These are phyloP conservation scores for Nicotiana benthamiana DNA, from an alignment of 257 asterid genomes.

Conservation along the genomic window DNA sequence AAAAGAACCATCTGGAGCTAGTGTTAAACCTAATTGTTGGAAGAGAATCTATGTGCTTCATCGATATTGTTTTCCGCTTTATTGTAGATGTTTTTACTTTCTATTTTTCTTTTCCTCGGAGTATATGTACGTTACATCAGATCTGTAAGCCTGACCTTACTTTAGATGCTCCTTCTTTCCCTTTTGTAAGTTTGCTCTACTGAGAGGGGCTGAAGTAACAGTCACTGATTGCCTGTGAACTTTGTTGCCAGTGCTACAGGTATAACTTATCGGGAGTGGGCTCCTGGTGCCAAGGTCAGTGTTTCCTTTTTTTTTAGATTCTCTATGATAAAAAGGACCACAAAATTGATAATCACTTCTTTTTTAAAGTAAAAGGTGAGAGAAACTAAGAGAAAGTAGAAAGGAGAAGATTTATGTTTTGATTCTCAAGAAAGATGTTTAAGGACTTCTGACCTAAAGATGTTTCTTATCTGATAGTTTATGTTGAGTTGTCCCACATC, in stretches of 20 bases:
- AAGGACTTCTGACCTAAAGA: neutral
- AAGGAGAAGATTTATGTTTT: neutral
- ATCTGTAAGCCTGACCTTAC: neutral
- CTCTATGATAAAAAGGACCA: neutral
- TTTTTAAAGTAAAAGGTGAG: neutral
- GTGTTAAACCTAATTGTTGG: neutral
- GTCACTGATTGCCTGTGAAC: slow-evolving; percentile 18
- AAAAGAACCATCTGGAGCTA: neutral
- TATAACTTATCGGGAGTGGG: slow-evolving; percentile 97
- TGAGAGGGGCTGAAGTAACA: neutral
- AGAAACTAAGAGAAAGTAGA: neutral
- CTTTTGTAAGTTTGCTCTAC: neutral
- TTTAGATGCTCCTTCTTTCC: neutral
- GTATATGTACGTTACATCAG: neutral
- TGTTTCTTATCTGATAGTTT: neutral
- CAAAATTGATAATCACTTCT: neutral
- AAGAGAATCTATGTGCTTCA: neutral
- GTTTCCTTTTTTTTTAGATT: slow-evolving; percentile 7
- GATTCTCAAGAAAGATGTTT: neutral
- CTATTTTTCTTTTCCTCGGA: neutral
- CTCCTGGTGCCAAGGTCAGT: slow-evolving; percentile 99
- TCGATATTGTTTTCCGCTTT: neutral
- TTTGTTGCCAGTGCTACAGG: slow-evolving; percentile 75
- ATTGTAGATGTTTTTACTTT: neutral
- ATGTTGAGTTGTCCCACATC: no score